Evolutionary conservation across 2,329 filamentous ascomycete genomes (phyloP).

Genomic region (Aureobasidium sp.): DNA sequence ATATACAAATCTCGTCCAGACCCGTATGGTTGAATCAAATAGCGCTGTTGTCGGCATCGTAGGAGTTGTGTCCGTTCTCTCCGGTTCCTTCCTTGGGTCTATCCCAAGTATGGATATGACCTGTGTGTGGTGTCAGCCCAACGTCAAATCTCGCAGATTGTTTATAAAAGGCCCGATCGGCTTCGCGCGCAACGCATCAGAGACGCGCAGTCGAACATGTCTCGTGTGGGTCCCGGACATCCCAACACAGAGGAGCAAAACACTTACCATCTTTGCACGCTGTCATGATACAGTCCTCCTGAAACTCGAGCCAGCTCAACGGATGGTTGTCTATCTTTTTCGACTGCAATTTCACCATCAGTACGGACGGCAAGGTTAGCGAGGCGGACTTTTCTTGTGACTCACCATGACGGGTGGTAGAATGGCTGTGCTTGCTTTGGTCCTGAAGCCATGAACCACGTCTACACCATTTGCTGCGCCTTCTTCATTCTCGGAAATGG

Average conservation of each 20-base stretch:
- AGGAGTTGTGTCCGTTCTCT: slow-evolving; percentile 14
- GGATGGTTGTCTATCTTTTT: slow-evolving; percentile 82
- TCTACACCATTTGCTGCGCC: slow-evolving; percentile 32
- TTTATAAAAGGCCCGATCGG: background rate
- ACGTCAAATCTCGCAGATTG: background rate
- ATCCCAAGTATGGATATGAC: slow-evolving; percentile 67
- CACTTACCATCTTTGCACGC: slow-evolving; percentile 78
- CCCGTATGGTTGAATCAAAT: background rate
- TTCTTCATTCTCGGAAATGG: slow-evolving; percentile 40
- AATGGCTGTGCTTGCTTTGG: slow-evolving; percentile 73
- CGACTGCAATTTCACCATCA: slow-evolving; percentile 41
- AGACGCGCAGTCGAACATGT: background rate
- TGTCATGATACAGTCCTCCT: slow-evolving; percentile 85
- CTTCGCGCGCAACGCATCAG: background rate
- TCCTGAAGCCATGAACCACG: slow-evolving; percentile 72
- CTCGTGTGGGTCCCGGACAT: background rate
- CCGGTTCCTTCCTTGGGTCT: slow-evolving; percentile 45
- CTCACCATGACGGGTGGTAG: slow-evolving; percentile 82
- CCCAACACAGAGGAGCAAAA: slow-evolving; percentile 2
- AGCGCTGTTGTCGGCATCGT: background rate
- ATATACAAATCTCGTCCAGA: background rate
- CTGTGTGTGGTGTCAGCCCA: slow-evolving; percentile 32
- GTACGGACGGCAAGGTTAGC: background rate
- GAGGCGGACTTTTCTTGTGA: slow-evolving; percentile 12
- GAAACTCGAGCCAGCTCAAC: slow-evolving; percentile 85